These are phyloP conservation scores for Pleodorina starrii DNA, from an alignment of 139 green algal species.

Conservation along the genomic window DNA sequence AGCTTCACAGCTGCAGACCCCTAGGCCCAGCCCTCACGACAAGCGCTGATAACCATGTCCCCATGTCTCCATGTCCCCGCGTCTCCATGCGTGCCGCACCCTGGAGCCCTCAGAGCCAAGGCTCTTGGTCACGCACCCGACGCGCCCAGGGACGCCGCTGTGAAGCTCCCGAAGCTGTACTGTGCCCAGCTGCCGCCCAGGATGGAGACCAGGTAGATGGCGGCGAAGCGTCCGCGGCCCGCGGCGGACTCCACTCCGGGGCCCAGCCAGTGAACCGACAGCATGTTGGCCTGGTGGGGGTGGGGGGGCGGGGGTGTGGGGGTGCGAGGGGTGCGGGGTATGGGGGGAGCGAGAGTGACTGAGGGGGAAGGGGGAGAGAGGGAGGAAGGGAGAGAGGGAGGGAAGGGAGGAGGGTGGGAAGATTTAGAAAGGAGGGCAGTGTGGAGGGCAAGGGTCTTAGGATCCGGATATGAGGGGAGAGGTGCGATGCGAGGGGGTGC, in stretches of 20 bases:
- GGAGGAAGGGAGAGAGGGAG: too few relatives aligned
- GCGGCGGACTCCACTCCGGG: conserved; percentile 2
- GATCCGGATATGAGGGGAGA: too few relatives aligned
- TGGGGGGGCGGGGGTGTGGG: not conserved
- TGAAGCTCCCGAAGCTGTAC: not conserved
- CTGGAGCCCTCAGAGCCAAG: not conserved
- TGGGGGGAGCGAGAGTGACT: not conserved
- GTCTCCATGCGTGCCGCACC: too few relatives aligned
- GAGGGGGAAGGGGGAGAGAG: not conserved
- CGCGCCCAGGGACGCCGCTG: not conserved
- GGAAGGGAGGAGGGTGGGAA: too few relatives aligned
- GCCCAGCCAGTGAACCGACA: conserved; percentile 48
- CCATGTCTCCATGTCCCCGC: too few relatives aligned
- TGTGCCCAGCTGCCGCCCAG: not conserved
- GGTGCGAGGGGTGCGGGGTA: not conserved
- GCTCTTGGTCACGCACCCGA: not conserved
- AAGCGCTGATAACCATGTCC: too few relatives aligned
- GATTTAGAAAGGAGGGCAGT: not conserved
- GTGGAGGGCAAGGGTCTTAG: too few relatives aligned
- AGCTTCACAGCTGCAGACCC: too few relatives aligned
- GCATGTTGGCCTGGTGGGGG: conserved; percentile 8
- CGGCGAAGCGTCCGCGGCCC: conserved; percentile 25
- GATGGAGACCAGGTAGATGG: conserved; percentile 15
- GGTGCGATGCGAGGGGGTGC: too few relatives aligned
- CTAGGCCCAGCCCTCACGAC: too few relatives aligned